A percentile compares a stretch with the other conserved stretches of the same genome.
Conservation (phyloP, 495 filamentous ascomycete species). For the Tuber microsphaerosporum region DNA sequence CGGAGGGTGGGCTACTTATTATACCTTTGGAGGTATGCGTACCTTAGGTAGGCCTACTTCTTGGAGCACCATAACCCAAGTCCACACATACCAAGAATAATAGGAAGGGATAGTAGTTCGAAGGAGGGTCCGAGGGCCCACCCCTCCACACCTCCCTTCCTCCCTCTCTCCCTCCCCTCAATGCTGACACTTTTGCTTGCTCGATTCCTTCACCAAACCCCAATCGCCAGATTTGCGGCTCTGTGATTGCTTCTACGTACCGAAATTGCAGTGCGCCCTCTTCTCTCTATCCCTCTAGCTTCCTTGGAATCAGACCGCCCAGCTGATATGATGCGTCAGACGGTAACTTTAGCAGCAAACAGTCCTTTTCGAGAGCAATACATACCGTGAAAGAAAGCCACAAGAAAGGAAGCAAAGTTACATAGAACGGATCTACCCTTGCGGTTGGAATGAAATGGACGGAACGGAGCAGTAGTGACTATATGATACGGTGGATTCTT, state of each 20-base stretch:
- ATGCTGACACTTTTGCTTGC: constrained; percentile 7
- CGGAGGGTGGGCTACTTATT: constrained; percentile 3
- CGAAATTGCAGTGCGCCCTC: constrained; percentile 25
- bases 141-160: constrained; percentile 6
- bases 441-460: neutral
- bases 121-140: constrained; percentile 29
- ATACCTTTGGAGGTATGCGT: neutral
- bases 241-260: constrained; percentile 26
- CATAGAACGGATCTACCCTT: constrained; percentile 4
- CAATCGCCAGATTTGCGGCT: constrained; percentile 35
- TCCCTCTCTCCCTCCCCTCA: constrained; percentile 4
- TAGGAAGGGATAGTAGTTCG: constrained; percentile 25
- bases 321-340: constrained; percentile 39
- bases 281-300: constrained; percentile 19
- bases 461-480: constrained; percentile 1
- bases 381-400: constrained; percentile 22
- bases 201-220: constrained; percentile 1
- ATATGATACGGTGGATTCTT: neutral
- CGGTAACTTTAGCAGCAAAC: constrained; percentile 2
- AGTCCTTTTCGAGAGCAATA: constrained; percentile 11
- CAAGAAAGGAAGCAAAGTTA: constrained; percentile 17
- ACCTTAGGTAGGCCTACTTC: neutral
- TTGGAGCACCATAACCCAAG: neutral
- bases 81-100: constrained; percentile 7
- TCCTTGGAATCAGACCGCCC: constrained; percentile 25